Evolutionary conservation across 2,329 filamentous ascomycete species (phyloP).

Genomic region (Alternaria ethzedia): DNA sequence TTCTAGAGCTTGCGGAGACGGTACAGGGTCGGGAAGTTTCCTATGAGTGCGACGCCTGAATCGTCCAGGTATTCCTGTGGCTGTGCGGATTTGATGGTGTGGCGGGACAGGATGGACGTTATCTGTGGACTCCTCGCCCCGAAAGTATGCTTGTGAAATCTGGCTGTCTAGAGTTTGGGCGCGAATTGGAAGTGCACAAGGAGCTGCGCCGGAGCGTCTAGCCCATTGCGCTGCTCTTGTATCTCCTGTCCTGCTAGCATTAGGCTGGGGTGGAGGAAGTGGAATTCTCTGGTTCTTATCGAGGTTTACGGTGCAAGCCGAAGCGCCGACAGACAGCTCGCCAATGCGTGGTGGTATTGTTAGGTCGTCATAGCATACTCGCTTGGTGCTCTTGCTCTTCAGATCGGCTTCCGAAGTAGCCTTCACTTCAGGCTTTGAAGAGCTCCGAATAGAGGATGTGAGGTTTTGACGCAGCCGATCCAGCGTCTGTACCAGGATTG

Average conservation of each 20-base stretch:
- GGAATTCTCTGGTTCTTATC: not conserved
- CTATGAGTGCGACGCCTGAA: not conserved
- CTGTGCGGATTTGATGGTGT: not conserved
- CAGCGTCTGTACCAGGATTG: slow-evolving; percentile 31
- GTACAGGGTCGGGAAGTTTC: not conserved
- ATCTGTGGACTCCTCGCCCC: not conserved
- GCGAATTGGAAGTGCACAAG: not conserved
- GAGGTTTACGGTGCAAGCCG: not conserved
- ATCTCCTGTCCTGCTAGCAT: not conserved
- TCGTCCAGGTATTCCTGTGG: not conserved
- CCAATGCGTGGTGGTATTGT: not conserved
- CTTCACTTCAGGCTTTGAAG: not conserved
- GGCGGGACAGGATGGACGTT: not conserved
- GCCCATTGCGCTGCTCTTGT: not conserved
- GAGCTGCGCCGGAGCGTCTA: not conserved
- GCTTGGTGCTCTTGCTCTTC: not conserved
- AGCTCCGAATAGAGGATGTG: not conserved
- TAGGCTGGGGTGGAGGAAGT: not conserved
- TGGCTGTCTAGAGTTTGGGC: not conserved
- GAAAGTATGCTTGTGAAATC: not conserved
- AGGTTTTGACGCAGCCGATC: slow-evolving; percentile 30
- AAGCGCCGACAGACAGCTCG: not conserved
- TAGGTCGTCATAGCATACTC: not conserved
- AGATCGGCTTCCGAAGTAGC: not conserved
- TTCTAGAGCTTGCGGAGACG: not conserved